A percentile compares a stretch with the other conserved stretches of the same genome.
phyloP scores from a whole-genome alignment of 345 rosid genomes.

The Arabis hirsuta region DNA sequence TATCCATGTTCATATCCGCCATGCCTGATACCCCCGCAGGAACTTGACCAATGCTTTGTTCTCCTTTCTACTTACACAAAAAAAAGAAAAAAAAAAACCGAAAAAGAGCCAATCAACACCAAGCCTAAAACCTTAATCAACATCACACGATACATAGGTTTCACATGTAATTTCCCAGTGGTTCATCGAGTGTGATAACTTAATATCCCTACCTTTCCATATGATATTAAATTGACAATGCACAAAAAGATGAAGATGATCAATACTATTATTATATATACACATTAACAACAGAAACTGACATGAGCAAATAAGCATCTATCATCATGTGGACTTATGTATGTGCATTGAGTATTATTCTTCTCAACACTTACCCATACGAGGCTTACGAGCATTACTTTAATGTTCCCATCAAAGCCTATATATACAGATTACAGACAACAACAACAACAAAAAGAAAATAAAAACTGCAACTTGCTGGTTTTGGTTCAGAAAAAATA shows the following conservation, averaged over 20 bases:
- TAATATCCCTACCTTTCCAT: not conserved
- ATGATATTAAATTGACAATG: not conserved
- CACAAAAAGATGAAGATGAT: not conserved
- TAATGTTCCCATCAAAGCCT: not conserved
- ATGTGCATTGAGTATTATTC: not conserved
- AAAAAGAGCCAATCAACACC: constrained; percentile 11
- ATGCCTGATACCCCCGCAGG: constrained; percentile 40
- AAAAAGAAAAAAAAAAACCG: too few relatives aligned
- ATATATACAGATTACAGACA: not conserved
- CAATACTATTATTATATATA: not conserved
- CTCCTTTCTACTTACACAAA: constrained; percentile 55
- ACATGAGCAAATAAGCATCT: not conserved
- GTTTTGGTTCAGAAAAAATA: constrained; percentile 24
- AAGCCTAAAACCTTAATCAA: constrained; percentile 13
- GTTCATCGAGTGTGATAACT: not conserved
- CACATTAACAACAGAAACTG: not conserved
- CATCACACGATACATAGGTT: constrained; percentile 15
- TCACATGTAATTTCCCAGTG: not conserved
- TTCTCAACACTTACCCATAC: not conserved
- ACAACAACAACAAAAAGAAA: not conserved
- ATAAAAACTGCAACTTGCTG: constrained; percentile 36
- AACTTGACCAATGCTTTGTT: constrained; percentile 49
- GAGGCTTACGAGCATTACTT: not conserved
- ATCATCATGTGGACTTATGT: not conserved
- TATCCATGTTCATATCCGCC: constrained; percentile 61